A percentile compares a stretch with the other conserved stretches of the same genome.
Conservation (phyloP, 2,329 filamentous ascomycete species). For the Colletotrichum sojae region DNA sequence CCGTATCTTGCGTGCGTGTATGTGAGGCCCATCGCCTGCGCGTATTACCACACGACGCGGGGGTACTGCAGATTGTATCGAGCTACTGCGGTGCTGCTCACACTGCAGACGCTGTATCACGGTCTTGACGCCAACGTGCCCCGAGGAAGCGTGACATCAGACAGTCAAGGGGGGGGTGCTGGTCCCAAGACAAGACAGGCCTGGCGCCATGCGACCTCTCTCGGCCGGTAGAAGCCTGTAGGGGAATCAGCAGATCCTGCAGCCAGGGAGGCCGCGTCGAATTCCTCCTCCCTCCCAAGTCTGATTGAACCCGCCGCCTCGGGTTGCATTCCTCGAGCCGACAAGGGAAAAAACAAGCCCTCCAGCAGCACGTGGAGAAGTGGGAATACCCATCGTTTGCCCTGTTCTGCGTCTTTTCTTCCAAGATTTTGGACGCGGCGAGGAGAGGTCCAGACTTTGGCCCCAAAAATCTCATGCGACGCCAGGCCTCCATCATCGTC, state of each 20-base stretch:
- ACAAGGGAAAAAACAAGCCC: slow-evolving; percentile 27
- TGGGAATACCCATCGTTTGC: slow-evolving; percentile 5
- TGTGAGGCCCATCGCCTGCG: too few relatives aligned
- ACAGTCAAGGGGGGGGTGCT: neutral
- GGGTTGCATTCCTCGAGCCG: slow-evolving; percentile 26
- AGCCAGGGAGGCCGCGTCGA: slow-evolving; percentile 17
- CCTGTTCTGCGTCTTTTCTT: neutral
- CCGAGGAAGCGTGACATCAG: slow-evolving; percentile 5
- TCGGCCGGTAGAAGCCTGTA: slow-evolving; percentile 4
- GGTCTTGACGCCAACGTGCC: neutral
- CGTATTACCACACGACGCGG: neutral
- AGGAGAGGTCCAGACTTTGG: slow-evolving; percentile 17
- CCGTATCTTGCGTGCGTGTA: neutral
- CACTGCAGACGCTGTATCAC: slow-evolving; percentile 1
- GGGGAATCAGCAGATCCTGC: slow-evolving; percentile 22
- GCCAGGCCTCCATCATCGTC: slow-evolving; percentile 14
- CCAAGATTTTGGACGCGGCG: neutral
- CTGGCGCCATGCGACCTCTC: slow-evolving; percentile 18
- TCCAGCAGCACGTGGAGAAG: slow-evolving; percentile 26
- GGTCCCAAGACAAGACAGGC: slow-evolving; percentile 15
- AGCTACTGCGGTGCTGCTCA: slow-evolving; percentile 11
- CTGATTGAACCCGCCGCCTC: slow-evolving; percentile 9
- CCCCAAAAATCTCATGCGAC: slow-evolving; percentile 11
- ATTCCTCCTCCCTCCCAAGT: slow-evolving; percentile 28
- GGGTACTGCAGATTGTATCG: neutral